phyloP scores from a whole-genome alignment of 2,329 filamentous ascomycete species.

The Calycina herbarum region DNA sequence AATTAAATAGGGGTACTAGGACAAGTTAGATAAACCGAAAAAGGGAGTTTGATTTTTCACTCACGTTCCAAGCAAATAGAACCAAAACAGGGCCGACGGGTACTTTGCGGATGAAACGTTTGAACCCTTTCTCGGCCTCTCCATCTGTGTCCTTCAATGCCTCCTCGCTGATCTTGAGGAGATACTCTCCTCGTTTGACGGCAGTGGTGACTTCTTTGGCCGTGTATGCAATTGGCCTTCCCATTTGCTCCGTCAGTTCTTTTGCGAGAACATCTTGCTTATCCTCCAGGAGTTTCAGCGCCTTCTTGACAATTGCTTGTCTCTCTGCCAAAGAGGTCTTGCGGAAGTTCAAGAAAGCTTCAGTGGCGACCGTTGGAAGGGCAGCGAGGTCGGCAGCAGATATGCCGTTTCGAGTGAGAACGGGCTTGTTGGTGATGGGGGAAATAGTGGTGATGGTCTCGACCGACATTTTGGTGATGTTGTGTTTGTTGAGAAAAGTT shows the following conservation, averaged over 20 bases:
- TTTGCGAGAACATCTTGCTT: conserved; percentile 78
- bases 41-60: conserved; percentile 39
- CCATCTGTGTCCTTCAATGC: conserved; percentile 78
- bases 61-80: conserved; percentile 94
- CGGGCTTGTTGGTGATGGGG: conserved; percentile 80
- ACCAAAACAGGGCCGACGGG: conserved; percentile 85
- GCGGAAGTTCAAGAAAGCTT: conserved; percentile 75
- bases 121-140: conserved; percentile 84
- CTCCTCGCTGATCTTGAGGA: conserved; percentile 80
- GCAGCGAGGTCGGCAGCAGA: conserved; percentile 68
- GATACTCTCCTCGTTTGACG: conserved; percentile 79
- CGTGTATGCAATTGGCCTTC: conserved; percentile 84
- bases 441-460: conserved; percentile 79
- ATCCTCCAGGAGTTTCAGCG: conserved; percentile 67
- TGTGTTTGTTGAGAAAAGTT: conserved; percentile 5
- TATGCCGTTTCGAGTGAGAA: conserved; percentile 76
- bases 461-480: conserved; percentile 52
- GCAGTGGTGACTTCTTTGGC: conserved; percentile 83
- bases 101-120: conserved; percentile 83
- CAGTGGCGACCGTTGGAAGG: conserved; percentile 69
- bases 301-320: conserved; percentile 78
- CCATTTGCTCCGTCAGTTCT: conserved; percentile 94
- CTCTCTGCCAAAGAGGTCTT: conserved; percentile 73
- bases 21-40: conserved; percentile 18
- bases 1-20: conserved; percentile 89